A percentile compares a stretch with the other conserved stretches of the same genome.
phyloP scores from a whole-genome alignment of 345 rosid species.

The Brassica rapa region DNA sequence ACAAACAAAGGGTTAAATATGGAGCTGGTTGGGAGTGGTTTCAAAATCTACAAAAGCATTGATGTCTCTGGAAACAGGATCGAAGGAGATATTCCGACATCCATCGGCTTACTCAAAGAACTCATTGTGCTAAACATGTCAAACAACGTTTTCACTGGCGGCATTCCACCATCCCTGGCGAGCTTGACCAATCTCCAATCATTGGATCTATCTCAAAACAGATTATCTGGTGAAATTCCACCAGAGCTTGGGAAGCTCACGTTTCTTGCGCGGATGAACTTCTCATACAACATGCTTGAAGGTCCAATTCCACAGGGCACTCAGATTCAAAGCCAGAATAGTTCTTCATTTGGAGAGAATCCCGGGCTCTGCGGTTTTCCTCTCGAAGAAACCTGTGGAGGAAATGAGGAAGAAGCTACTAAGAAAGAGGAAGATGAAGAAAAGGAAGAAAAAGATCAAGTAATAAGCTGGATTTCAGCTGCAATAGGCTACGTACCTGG shows the following conservation, averaged over 20 bases:
- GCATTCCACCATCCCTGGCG: constrained; percentile 1
- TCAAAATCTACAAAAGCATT: neutral
- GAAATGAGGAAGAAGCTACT: neutral
- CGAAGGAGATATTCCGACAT: constrained; percentile 15
- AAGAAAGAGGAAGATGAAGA: neutral
- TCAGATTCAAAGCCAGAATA: neutral
- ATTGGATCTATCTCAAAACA: too few relatives aligned
- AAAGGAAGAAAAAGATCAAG: neutral
- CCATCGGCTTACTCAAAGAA: constrained; percentile 10
- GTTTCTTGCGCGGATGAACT: too few relatives aligned
- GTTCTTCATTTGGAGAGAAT: neutral
- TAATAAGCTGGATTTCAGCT: constrained; percentile 21
- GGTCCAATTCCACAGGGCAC: neutral
- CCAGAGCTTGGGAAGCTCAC: too few relatives aligned
- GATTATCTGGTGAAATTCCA: too few relatives aligned
- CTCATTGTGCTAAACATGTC: constrained; percentile 27
- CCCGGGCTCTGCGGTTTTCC: neutral
- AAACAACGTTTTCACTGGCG: constrained; percentile 26
- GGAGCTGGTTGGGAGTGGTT: constrained; percentile 6
- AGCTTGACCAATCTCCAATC: constrained; percentile 4
- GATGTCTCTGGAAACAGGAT: constrained; percentile 18
- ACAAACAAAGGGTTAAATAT: neutral
- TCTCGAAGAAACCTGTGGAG: neutral
- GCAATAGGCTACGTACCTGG: constrained; percentile 10
- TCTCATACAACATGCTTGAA: too few relatives aligned